phyloP scores from a whole-genome alignment of 345 rosid species.

The Melaleuca quinquenervia region DNA sequence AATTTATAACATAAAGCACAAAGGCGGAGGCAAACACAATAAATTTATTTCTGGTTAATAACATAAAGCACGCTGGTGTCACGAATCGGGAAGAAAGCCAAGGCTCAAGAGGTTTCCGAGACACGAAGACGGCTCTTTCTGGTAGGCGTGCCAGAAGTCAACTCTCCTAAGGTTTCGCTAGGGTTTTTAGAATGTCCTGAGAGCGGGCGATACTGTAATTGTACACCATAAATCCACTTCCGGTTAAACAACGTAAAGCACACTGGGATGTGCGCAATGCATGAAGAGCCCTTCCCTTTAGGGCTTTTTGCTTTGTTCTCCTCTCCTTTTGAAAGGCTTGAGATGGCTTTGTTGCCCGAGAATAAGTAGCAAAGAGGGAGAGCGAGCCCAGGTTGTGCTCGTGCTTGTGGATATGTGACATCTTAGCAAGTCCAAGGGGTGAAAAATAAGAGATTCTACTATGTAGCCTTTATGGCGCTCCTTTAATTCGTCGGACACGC shows the following conservation, averaged over 20 bases:
- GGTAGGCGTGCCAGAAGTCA: too few species aligned
- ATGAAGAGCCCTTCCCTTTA: neutral
- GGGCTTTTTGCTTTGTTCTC: neutral
- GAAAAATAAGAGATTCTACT: neutral
- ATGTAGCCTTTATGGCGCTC: neutral
- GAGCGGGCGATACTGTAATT: too few species aligned
- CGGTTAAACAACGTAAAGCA: neutral
- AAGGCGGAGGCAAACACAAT: neutral
- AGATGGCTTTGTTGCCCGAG: neutral
- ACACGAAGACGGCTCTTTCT: too few species aligned
- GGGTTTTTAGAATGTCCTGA: too few species aligned
- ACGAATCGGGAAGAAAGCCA: too few species aligned
- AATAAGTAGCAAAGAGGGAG: neutral
- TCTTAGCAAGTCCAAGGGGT: neutral
- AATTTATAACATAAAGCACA: too few species aligned
- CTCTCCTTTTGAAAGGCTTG: neutral
- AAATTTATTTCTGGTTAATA: too few species aligned
- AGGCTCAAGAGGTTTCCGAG: too few species aligned
- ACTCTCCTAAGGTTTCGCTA: too few species aligned
- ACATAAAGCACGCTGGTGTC: too few species aligned
- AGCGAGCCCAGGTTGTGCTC: neutral
- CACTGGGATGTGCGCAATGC: neutral
- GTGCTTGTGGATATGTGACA: neutral
- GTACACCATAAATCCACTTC: neutral
- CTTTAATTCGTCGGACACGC: neutral